Evolutionary conservation across 2,329 filamentous ascomycete genomes (phyloP), one percentile per base, ranked within the genome.

Genomic region (Pseudophaeomoniella oleicola): DNA sequence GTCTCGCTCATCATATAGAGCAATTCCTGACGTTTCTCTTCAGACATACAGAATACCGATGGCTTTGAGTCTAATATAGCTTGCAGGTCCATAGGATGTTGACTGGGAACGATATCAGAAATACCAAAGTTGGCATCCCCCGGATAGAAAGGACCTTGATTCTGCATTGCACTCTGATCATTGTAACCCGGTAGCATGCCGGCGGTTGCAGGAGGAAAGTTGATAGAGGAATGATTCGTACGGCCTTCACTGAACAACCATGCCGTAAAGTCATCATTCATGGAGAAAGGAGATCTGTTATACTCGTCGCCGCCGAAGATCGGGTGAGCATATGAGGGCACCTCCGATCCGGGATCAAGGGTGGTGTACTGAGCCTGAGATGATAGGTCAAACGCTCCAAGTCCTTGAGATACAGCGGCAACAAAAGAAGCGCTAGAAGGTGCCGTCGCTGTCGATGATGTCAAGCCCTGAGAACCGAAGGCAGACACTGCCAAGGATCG

Each of bases 11-110:
- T 88, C 35, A 93, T 69, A 36, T 90, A 79, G 27, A 88, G 75
- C 9, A 96, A 63, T 43, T 90, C 79, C 52, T 80, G 75, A 42
- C 85, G 79, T 62, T 93, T 94, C 44, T 86, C 81, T 44, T 93
- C 85, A 0, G 86, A 92, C 39, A 96, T 69, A 5, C 81, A 71
- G 3, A 80, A 79, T 50, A 92, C 83, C 1, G 82, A 82, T 4
- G 81, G 73, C 37, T 76, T 81, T 16, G 83, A 78, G 51, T 92
- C 86, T 16, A 92, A 68, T 29, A 92, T 69, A 48, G 81, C 92
- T 39, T 79, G 88, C 34, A 94, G 82, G 13, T 84, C 82, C 86
- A 93, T 94, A 22, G 87, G 78, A 49, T 92, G 82, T 46, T 83
- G 77, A 2, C 74, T 70, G 33, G 69, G 66, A 19, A 65, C 57